A percentile compares a stretch with the other conserved stretches of the same genome.
Conservation (phyloP, 2,329 filamentous ascomycete species). For the Aspergillus quadricinctus region DNA sequence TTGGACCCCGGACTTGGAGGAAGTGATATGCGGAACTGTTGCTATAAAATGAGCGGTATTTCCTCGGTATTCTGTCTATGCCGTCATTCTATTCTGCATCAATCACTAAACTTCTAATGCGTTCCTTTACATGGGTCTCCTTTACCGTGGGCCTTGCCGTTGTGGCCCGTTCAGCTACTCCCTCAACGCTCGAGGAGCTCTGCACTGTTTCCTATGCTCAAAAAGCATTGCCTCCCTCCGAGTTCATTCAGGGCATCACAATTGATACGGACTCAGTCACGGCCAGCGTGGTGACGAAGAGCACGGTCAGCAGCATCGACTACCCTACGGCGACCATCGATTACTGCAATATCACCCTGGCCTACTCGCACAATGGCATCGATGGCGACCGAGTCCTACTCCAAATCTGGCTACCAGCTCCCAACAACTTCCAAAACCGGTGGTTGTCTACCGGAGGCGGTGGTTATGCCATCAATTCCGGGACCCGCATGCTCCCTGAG, state of each 20-base stretch:
- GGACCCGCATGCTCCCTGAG: neutral
- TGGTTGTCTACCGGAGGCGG: conserved; percentile 47
- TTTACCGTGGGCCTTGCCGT: neutral
- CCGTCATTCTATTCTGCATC: neutral
- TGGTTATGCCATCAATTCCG: conserved; percentile 43
- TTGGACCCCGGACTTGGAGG: too few relatives aligned
- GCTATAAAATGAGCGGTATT: neutral
- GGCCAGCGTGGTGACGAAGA: neutral
- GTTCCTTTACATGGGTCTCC: neutral
- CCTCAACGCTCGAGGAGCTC: neutral
- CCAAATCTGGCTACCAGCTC: conserved; percentile 42
- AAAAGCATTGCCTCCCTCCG: neutral
- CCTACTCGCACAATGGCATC: conserved; percentile 43
- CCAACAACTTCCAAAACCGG: conserved; percentile 42
- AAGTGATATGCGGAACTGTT: neutral
- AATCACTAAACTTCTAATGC: neutral
- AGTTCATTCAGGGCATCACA: neutral
- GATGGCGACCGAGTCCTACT: conserved; percentile 32
- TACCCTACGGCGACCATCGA: conserved; percentile 13
- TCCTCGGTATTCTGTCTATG: neutral
- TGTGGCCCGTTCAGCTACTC: neutral
- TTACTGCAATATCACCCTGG: conserved; percentile 46
- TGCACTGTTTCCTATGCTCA: neutral
- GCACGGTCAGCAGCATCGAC: neutral
- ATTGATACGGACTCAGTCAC: neutral